Percentiles rank a stretch among this genome's conserved stretches.
Evolutionary conservation across 176 grass and related monocot genomes (phyloP).

Genomic region (Musa acuminata): DNA sequence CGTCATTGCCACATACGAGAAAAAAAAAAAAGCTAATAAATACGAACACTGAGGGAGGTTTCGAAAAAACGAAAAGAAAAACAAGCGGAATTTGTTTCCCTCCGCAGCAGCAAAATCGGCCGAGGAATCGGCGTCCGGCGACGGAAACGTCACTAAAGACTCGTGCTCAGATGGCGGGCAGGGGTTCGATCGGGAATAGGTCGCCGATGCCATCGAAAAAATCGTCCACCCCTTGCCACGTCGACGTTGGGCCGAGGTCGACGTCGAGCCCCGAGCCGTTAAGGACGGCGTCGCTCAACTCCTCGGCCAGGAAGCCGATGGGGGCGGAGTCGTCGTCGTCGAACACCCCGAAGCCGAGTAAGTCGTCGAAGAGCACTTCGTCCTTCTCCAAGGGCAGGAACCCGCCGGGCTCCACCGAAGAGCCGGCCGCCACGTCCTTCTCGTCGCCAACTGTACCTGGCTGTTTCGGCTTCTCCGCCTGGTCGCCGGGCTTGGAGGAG

Average conservation of each 20-base stretch:
- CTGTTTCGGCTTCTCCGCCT: neutral
- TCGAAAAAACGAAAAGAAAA: slow-evolving; percentile 13
- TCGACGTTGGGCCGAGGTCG: slow-evolving; percentile 7
- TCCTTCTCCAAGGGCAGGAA: slow-evolving; percentile 23
- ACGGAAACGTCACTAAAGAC: neutral
- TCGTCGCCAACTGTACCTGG: neutral
- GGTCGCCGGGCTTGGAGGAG: neutral
- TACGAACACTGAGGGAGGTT: neutral
- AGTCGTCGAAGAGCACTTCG: slow-evolving; percentile 39
- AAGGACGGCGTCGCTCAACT: slow-evolving; percentile 11
- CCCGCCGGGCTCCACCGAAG: neutral
- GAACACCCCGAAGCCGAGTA: slow-evolving; percentile 35
- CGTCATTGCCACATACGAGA: neutral
- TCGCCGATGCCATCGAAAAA: slow-evolving; percentile 82
- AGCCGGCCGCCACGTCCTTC: neutral
- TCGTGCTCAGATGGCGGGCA: slow-evolving; percentile 30
- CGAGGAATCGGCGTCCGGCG: slow-evolving; percentile 28
- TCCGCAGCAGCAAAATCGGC: slow-evolving; percentile 41
- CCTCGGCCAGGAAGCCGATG: slow-evolving; percentile 2
- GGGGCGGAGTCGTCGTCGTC: slow-evolving; percentile 5
- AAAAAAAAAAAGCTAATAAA: neutral
- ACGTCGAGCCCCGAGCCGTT: neutral
- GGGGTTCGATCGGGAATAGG: slow-evolving; percentile 53
- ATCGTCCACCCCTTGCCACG: slow-evolving; percentile 37
- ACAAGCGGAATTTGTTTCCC: neutral